These are phyloP conservation scores for Globisporangium barbulae DNA, from an alignment of 352 stramenopile species.

Conservation along the genomic window DNA sequence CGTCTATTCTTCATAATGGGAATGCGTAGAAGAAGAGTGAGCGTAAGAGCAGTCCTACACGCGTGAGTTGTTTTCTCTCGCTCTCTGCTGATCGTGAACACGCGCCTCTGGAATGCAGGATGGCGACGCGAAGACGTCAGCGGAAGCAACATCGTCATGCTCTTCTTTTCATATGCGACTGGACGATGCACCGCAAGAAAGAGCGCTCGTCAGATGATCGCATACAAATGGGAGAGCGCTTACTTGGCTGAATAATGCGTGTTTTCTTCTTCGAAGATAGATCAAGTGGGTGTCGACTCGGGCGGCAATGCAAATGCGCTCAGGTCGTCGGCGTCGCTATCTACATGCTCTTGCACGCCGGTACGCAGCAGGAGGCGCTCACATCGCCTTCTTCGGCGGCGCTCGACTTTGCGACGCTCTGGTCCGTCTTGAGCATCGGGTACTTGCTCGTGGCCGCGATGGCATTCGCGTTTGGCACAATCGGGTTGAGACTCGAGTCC, in stretches of 20 bases:
- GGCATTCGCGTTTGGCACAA: slow-evolving; percentile 67
- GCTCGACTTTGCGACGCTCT: slow-evolving; percentile 39
- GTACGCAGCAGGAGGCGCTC: slow-evolving; percentile 54
- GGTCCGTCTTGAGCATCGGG: slow-evolving; percentile 77
- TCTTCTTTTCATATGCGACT: no score
- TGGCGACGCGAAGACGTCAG: neutral
- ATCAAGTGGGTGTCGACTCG: neutral
- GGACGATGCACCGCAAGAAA: no score
- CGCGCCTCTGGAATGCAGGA: neutral
- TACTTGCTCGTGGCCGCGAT: slow-evolving; percentile 56
- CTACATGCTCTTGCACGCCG: slow-evolving; percentile 61
- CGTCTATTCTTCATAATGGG: neutral
- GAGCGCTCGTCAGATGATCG: no score
- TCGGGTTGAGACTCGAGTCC: slow-evolving; percentile 53
- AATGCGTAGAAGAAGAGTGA: neutral
- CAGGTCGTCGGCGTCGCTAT: neutral
- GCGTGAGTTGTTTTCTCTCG: neutral
- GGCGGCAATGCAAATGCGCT: neutral
- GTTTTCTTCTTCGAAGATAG: neutral
- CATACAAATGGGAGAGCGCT: neutral
- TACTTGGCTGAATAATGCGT: neutral
- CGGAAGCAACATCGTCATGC: no score
- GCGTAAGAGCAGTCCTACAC: neutral
- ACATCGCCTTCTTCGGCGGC: slow-evolving; percentile 33
- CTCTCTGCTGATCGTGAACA: neutral